Percentiles rank a stretch among this genome's conserved stretches.
Conservation (phyloP, 2,329 filamentous ascomycete species). For the Trichoderma sp. region DNA sequence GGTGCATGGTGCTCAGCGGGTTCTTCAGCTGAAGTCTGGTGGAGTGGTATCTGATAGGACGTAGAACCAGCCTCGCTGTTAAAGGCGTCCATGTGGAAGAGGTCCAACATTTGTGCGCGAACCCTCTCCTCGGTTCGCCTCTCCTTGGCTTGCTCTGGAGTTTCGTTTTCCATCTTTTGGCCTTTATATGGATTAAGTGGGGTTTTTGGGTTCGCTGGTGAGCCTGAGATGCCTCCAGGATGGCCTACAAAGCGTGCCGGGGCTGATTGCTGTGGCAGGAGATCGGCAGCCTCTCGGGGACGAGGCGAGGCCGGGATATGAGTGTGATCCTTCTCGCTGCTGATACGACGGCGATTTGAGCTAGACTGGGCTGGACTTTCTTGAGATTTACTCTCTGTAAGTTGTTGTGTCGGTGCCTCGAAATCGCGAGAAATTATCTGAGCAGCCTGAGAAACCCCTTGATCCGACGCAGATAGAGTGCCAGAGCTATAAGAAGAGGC, state of each 20-base stretch:
- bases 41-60: background rate
- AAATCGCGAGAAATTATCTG: conserved; percentile 29
- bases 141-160: background rate
- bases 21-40: background rate
- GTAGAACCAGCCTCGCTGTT: background rate
- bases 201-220: background rate
- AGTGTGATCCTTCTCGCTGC: background rate
- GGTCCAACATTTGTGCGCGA: background rate
- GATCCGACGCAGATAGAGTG: background rate
- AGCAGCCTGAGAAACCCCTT: conserved; percentile 32
- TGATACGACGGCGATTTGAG: background rate
- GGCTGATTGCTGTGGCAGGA: background rate
- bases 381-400: conserved; percentile 24
- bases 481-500: background rate
- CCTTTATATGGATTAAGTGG: background rate
- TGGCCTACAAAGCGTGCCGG: background rate
- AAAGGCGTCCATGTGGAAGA: background rate
- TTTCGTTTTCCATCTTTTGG: conserved; percentile 12
- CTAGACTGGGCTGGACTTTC: conserved; percentile 4
- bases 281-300: background rate
- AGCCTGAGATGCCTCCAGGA: background rate
- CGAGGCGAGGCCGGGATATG: background rate
- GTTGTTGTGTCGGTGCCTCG: conserved; percentile 21
- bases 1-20: background rate
- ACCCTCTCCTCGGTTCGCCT: background rate